Evolutionary conservation across 208 protist species (phyloP).

Genomic region (Leishmania major): DNA sequence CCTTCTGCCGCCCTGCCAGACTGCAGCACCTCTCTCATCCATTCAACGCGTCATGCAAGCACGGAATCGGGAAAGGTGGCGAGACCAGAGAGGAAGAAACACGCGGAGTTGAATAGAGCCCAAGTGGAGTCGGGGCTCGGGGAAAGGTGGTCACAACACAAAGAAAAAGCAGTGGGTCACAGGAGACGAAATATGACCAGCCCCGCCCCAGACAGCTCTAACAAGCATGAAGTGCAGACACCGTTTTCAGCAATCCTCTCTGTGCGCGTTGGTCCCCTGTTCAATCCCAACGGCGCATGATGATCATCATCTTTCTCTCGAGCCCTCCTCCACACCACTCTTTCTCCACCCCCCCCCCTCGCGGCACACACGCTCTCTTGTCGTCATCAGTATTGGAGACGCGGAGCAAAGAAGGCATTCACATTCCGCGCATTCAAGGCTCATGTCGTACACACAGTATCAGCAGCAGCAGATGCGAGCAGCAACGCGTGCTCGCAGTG

Average conservation of each 20-base stretch:
- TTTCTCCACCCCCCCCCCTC: not conserved
- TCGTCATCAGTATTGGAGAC: not conserved
- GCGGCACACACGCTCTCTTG: not conserved
- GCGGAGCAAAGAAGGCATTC: not conserved
- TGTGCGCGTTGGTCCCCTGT: not conserved
- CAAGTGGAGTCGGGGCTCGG: not conserved
- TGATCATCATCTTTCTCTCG: too few species aligned
- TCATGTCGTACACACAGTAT: not conserved
- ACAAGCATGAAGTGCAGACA: too few species aligned
- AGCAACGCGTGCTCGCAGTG: not conserved
- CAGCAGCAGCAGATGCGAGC: conserved; percentile 2
- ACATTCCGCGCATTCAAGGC: not conserved
- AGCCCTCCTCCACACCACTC: not conserved
- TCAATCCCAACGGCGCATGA: not conserved
- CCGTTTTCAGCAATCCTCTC: not conserved
- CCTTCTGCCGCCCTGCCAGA: not conserved
- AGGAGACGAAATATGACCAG: not conserved
- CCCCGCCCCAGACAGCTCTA: not conserved
- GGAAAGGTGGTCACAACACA: not conserved
- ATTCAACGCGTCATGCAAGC: not conserved
- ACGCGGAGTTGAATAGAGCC: not conserved
- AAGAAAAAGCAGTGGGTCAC: too few species aligned
- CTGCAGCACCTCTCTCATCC: not conserved
- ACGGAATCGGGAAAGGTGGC: not conserved
- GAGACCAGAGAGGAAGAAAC: not conserved